phyloP scores from a whole-genome alignment of 2,329 filamentous ascomycete genomes.

The Verticillium tricorpus region DNA sequence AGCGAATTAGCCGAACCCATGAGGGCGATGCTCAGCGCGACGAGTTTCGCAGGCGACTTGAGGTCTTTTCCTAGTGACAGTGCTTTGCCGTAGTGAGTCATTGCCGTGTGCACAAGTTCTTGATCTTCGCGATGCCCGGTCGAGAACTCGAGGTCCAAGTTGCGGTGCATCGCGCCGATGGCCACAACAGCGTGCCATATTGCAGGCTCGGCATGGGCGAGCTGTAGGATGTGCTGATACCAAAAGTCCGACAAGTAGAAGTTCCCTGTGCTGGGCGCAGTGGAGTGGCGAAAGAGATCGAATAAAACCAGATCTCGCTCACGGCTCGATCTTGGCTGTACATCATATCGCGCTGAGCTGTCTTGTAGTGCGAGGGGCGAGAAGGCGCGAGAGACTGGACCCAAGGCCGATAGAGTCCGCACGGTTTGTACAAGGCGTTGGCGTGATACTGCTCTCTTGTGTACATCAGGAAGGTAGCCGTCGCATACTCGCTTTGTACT shows the following conservation, averaged over 20 bases:
- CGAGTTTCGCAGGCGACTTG: conserved; percentile 18
- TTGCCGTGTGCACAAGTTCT: conserved; percentile 14
- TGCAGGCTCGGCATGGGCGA: conserved; percentile 27
- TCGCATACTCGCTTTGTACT: conserved; percentile 25
- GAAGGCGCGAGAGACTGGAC: conserved; percentile 21
- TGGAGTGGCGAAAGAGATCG: conserved; percentile 29
- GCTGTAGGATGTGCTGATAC: conserved; percentile 24
- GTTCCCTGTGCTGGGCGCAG: conserved; percentile 19
- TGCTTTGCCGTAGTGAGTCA: conserved; percentile 20
- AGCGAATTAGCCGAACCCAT: conserved; percentile 25
- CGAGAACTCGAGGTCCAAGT: conserved; percentile 5
- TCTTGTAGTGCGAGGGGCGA: conserved; percentile 1
- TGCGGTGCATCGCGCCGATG: conserved; percentile 27
- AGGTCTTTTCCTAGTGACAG: conserved; percentile 22
- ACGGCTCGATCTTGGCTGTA: neutral
- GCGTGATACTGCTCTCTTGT: conserved; percentile 19
- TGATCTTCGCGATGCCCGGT: neutral
- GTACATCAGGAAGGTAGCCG: conserved; percentile 20
- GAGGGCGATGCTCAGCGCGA: conserved; percentile 26
- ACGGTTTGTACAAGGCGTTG: conserved; percentile 24
- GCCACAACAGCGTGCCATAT: conserved; percentile 30
- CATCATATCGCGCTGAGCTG: neutral
- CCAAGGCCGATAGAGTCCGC: conserved; percentile 20
- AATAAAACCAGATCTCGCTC: conserved; percentile 18
- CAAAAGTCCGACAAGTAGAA: conserved; percentile 27